Evolutionary conservation across 176 grass and related monocot genomes (phyloP).

Genomic region (Leersia perrieri): DNA sequence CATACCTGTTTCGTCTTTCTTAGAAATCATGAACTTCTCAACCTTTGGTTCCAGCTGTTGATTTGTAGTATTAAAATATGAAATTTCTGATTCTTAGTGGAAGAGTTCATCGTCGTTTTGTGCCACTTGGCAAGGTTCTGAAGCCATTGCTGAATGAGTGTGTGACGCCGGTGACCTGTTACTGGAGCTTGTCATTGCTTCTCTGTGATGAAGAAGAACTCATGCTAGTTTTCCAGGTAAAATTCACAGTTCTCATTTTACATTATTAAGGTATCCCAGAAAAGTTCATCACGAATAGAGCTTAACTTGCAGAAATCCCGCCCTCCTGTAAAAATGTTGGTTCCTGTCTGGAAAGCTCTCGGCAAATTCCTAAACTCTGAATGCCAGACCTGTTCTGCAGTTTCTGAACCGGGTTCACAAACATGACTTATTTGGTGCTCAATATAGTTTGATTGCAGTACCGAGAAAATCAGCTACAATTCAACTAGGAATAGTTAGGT

Average conservation of each 20-base stretch:
- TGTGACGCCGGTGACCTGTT: constrained; percentile 69
- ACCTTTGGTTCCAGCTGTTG: background rate
- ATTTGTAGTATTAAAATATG: constrained; percentile 14
- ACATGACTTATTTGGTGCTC: background rate
- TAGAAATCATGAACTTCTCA: constrained; percentile 13
- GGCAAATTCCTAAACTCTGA: constrained; percentile 47
- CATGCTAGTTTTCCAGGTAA: constrained; percentile 78
- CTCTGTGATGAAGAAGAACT: constrained; percentile 74
- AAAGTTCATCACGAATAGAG: background rate
- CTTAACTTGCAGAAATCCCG: constrained; percentile 62
- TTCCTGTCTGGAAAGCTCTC: constrained; percentile 83
- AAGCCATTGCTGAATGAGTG: constrained; percentile 75
- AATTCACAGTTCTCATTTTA: background rate
- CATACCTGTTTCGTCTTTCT: background rate
- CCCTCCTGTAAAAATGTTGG: constrained; percentile 72
- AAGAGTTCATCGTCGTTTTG: constrained; percentile 60
- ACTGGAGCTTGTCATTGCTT: constrained; percentile 74
- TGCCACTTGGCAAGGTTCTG: constrained; percentile 74
- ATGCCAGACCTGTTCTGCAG: background rate
- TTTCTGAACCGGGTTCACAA: background rate
- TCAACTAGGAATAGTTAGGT: constrained; percentile 5
- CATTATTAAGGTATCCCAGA: background rate
- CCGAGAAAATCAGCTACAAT: background rate
- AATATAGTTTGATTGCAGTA: background rate
- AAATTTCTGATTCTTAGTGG: constrained; percentile 49